A percentile compares a stretch with the other conserved stretches of the same genome.
Conservation (phyloP, 1,284 basidiomycete genomes). For the Pseudozyma sp. region DNA sequence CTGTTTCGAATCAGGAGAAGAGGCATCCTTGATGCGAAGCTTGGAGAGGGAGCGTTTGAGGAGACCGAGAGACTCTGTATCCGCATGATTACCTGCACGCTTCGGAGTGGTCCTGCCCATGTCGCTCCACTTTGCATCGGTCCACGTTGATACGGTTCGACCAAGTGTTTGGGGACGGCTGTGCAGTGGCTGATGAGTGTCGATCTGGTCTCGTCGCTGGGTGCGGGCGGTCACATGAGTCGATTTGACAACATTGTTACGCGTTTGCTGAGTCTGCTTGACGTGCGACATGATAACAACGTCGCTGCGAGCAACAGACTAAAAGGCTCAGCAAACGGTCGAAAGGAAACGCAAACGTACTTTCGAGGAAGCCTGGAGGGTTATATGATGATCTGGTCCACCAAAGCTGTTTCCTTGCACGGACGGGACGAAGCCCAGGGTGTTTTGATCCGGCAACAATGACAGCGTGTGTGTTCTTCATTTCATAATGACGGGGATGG, state of each 20-base stretch:
- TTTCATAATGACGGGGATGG: constrained; percentile 2
- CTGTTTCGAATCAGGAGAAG: constrained; percentile 13
- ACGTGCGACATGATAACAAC: constrained; percentile 24
- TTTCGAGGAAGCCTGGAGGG: no score
- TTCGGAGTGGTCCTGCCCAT: constrained; percentile 4
- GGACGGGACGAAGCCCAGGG: no score
- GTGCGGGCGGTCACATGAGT: constrained; percentile 5
- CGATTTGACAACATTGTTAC: constrained; percentile 13
- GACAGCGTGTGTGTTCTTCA: background rate
- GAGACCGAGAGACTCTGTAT: constrained; percentile 10
- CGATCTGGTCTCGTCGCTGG: background rate
- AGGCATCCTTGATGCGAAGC: constrained; percentile 28
- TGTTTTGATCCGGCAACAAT: background rate
- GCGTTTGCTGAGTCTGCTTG: constrained; percentile 33
- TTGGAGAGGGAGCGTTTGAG: constrained; percentile 38
- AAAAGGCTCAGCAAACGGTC: no score
- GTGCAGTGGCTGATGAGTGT: background rate
- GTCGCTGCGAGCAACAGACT: background rate
- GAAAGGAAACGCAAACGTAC: no score
- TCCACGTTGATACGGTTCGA: constrained; percentile 23
- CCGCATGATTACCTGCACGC: background rate
- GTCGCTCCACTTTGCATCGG: constrained; percentile 12
- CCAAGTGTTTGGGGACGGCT: background rate
- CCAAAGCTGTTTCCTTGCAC: no score
- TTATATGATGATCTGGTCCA: no score